A percentile compares a stretch with the other conserved stretches of the same genome.
These are phyloP conservation scores for Aschersonia sp. DNA, from an alignment of 2,329 filamentous ascomycete species.

Conservation along the genomic window DNA sequence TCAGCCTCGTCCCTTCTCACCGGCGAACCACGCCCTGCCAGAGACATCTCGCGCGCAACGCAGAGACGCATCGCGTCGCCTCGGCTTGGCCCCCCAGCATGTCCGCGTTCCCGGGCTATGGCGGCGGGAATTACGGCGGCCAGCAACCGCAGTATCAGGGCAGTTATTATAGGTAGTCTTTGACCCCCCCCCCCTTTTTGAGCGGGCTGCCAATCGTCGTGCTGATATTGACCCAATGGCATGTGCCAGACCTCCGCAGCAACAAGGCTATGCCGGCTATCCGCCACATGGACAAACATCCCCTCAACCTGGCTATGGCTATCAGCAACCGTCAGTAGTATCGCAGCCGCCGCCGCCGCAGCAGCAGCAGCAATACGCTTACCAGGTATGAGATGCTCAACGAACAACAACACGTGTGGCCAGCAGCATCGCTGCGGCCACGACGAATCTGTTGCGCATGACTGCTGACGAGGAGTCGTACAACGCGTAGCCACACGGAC, in stretches of 20 bases:
- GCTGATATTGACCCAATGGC: background rate
- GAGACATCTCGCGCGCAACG: no score
- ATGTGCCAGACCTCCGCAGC: background rate
- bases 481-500: slow-evolving; percentile 9
- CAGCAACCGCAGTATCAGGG: slow-evolving; percentile 22
- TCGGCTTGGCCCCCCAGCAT: slow-evolving; percentile 19
- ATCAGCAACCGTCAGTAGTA: slow-evolving; percentile 20
- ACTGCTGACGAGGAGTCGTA: background rate
- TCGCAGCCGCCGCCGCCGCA: slow-evolving; percentile 6
- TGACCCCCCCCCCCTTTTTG: background rate
- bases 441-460: background rate
- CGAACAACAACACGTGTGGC: background rate
- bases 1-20: no score
- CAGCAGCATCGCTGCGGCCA: background rate
- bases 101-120: slow-evolving; percentile 49
- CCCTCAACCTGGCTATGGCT: slow-evolving; percentile 32
- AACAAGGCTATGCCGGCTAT: slow-evolving; percentile 20
- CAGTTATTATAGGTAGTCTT: slow-evolving; percentile 14
- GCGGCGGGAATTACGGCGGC: slow-evolving; percentile 28
- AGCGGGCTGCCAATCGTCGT: background rate
- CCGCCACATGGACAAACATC: slow-evolving; percentile 30
- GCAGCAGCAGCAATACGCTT: slow-evolving; percentile 27
- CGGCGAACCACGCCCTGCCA: no score
- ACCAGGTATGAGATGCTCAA: slow-evolving; percentile 11
- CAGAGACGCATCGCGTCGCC: no score